A percentile compares a stretch with the other conserved stretches of the same genome.
phyloP scores from a whole-genome alignment of 257 asterid species.

The Solanum ossicruentum region DNA sequence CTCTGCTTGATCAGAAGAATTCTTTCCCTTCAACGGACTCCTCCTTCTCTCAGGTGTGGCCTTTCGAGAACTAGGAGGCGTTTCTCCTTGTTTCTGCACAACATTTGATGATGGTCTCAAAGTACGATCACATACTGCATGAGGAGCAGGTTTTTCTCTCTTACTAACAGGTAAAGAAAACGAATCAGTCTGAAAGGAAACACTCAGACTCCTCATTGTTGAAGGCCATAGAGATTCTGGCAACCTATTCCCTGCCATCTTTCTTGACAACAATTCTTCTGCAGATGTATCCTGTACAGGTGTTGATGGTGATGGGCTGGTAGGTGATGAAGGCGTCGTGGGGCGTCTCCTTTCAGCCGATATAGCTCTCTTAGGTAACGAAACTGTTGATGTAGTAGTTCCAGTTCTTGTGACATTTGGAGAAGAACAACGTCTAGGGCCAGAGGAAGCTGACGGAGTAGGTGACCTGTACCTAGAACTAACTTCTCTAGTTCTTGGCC shows the following conservation, averaged over 20 bases:
- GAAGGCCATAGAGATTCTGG: slow-evolving; percentile 80
- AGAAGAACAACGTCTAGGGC: slow-evolving; percentile 53
- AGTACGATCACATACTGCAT: slow-evolving; percentile 29
- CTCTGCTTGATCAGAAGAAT: slow-evolving; percentile 50
- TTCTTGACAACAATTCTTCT: slow-evolving; percentile 30
- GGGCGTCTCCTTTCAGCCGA: slow-evolving; percentile 73
- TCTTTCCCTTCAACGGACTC: slow-evolving; percentile 59
- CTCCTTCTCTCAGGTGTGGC: slow-evolving; percentile 65
- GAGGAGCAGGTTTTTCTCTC: slow-evolving; percentile 46
- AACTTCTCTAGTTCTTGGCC: slow-evolving; percentile 57
- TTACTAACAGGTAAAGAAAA: slow-evolving; percentile 34
- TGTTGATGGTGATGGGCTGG: slow-evolving; percentile 45
- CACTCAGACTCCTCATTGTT: slow-evolving; percentile 54
- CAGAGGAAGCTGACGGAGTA: slow-evolving; percentile 28
- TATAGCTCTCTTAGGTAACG: slow-evolving; percentile 48
- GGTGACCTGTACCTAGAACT: slow-evolving; percentile 80
- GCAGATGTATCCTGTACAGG: slow-evolving; percentile 44
- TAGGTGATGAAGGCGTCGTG: slow-evolving; percentile 38
- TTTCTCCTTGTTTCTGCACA: slow-evolving; percentile 35
- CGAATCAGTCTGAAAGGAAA: slow-evolving; percentile 50
- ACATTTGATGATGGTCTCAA: slow-evolving; percentile 48
- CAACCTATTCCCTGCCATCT: slow-evolving; percentile 29
- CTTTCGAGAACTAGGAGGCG: slow-evolving; percentile 33
- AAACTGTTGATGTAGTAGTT: slow-evolving; percentile 20
- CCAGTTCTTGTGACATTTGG: slow-evolving; percentile 29